Conservation (phyloP, 2,329 filamentous ascomycete genomes). For the Arthrobotrys sinensis region DNA sequence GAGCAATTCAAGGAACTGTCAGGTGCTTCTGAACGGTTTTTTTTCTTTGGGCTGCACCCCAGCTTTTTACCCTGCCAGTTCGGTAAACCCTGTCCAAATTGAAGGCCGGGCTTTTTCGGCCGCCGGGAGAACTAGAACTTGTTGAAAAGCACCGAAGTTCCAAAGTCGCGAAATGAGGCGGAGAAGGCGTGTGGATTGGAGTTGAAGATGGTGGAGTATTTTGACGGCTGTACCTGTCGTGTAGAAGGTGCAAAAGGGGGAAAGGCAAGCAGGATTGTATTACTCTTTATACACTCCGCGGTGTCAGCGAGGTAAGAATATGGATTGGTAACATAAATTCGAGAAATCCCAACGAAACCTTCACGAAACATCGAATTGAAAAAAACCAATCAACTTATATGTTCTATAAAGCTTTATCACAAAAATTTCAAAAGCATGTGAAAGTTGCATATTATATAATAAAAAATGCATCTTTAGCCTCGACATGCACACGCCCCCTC, state of each 20-base stretch:
- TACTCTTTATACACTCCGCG: too few relatives aligned
- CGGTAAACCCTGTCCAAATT: neutral
- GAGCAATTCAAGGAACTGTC: constrained; percentile 17
- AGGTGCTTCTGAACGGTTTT: constrained; percentile 40
- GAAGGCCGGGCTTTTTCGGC: constrained; percentile 28
- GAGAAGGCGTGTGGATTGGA: neutral
- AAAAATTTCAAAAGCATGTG: neutral
- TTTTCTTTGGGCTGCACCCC: constrained; percentile 29
- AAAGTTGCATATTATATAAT: neutral
- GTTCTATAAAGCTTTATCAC: too few relatives aligned
- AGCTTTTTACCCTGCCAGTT: constrained; percentile 18
- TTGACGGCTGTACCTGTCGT: constrained; percentile 10
- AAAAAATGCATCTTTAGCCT: neutral
- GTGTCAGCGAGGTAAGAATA: too few relatives aligned
- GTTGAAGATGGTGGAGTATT: neutral
- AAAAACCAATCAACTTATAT: too few relatives aligned
- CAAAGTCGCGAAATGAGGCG: constrained; percentile 4
- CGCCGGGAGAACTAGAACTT: constrained; percentile 1
- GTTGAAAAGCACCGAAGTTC: constrained; percentile 3
- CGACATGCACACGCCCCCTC: neutral
- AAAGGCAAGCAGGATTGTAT: neutral
- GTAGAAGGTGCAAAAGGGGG: neutral
- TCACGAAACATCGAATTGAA: too few relatives aligned
- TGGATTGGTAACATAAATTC: too few relatives aligned
- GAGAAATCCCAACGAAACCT: too few relatives aligned